Base-by-base conservation (phyloP, 805 yeast species). In the Schwanniomyces vanrijiae region DNA sequence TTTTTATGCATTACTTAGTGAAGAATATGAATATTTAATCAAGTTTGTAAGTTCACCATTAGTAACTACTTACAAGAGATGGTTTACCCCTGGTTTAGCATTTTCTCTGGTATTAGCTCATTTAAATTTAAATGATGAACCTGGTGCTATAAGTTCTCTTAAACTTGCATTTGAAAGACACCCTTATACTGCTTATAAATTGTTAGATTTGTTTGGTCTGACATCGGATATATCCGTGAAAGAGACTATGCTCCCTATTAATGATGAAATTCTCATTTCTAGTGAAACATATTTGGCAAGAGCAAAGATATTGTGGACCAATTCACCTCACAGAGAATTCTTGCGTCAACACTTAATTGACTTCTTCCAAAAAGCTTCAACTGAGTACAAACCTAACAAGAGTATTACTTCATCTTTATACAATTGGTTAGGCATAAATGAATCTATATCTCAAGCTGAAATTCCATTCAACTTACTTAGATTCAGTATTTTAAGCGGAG, bases 31-130 rank as follows among this genome's bases (percentile, higher is more conserved):
- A 48, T 89, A 81, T 62, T 60, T 90, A 54, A 71, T 83, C 10
- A 78, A 81, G 16, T 65, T 88, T 28, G 76, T 75, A 1, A 67
- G 78, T 10, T 80, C 88, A 1, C 78, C 87, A 1, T 68, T 86
- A 28, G 70, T 75, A 3, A 76, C 71, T 19, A 73, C 84, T 0
- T 86, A 88, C 54, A 63, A 63, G 10, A 79, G 77, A 52, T 86
- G 95, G 92, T 69, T 70, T 39, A 85, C 90, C 1, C 87, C 94
- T 0, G 86, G 90, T 0, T 60, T 90, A 24, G 81, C 84, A 1
- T 83, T 81, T 56, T 84, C 92, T 1, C 61, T 75, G 4, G 87
- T 82, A 0, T 66, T 87, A 44, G 89, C 94, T n/a, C 69, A 79
- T 47, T 68, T 81, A 48, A 65, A 72, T 28, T 53, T 77, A 11